Evolutionary conservation across 2,329 filamentous ascomycete genomes (phyloP), one percentile per base, ranked within the genome.

Genomic region (Fusarium citri): DNA sequence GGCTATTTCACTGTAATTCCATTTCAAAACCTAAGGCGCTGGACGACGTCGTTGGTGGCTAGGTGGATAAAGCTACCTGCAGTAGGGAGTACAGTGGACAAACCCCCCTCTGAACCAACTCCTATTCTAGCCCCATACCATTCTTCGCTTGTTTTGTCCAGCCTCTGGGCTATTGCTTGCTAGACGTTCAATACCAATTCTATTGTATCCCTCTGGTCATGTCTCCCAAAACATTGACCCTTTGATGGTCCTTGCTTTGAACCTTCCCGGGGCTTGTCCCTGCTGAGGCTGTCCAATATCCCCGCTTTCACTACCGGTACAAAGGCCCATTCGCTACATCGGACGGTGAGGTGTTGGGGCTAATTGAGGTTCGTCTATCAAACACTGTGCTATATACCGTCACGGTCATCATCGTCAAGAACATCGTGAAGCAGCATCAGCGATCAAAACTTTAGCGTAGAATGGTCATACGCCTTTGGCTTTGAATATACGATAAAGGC

Each of bases 341-440:
- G 34, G 45, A 55, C 59, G 66, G 48, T 45, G 61, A 66, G 42
- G 60, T 59, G 42, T 46, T 18, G 48, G 23, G 43, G 43, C 57
- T 54, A 69, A 48, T 55, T 55, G 62, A 14, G 28, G 31, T n/a
- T 37, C 49, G 43, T 28, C n/a, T 23, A 37, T 22, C 22, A 63
- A 67, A 55, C 66, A 70, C 66, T 67, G 66, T 69, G 26, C 16
- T 30, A 49, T 30, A 49, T 45, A 63, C 54, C 40, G 54, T 70
- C 49, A 68, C 54, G 53, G 66, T 66, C 41, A 66, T 58, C 42
- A 31, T 31, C 9, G 46, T 23, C 3, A 30, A 31, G 41, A 16
- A 18, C 18, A 60, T 15, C 50, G 8, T 26, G 22, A 23, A 46
- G 20, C 53, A 48, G 16, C 42, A 48, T 56, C 30, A 58, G 34